Evolutionary conservation across 2,329 filamentous ascomycete genomes (phyloP), one percentile per base, ranked within the genome.

Genomic region (Sarocladiaceae sp.): DNA sequence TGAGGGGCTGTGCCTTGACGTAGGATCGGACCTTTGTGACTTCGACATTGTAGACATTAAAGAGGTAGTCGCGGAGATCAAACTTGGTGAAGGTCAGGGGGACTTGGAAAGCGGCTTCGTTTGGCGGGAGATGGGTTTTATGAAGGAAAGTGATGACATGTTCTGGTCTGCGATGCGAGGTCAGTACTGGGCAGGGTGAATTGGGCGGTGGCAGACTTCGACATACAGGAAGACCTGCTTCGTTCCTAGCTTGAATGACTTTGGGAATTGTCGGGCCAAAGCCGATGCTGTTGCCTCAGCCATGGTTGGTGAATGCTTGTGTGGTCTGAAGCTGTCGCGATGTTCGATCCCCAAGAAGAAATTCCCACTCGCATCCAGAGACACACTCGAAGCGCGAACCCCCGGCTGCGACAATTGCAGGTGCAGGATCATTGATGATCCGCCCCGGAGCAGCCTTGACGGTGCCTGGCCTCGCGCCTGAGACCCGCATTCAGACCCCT

Each of bases 51-150:
- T 98, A 98, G 33, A 78, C 78, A 64, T 95, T 82, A 70, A 80
- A 86, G 50, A 98, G 83, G 71, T 97, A 98, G 70, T 96, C 90
- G 64, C 89, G 87, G 33, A 98, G 70, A 64, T 98, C 93, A 65
- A 97, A 83, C 70, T 98, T 98, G 74, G 88, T 95, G 74, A 96
- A 89, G 56, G 79, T 82, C 55, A 97, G 76, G 10, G 93, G 93
- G 24, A 96, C 91, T 58, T 83, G 76, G 78, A 98, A 98, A 56
- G 82, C 84, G 51, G 91, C 93, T 62, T 87, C 88, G 62, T 82
- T 84, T 16, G 90, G 81, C 6, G 87, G 83, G 44, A 86, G 77
- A 53, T 78, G 73, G 23, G 80, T 78, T 47, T 82, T 84, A 53
- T 73, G 84, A 55, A 95, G 72, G 57, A 97, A 78, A 48, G 84